Base-by-base conservation (phyloP, 2,329 filamentous ascomycete species). In the Gaeumannomyces sp. region DNA sequence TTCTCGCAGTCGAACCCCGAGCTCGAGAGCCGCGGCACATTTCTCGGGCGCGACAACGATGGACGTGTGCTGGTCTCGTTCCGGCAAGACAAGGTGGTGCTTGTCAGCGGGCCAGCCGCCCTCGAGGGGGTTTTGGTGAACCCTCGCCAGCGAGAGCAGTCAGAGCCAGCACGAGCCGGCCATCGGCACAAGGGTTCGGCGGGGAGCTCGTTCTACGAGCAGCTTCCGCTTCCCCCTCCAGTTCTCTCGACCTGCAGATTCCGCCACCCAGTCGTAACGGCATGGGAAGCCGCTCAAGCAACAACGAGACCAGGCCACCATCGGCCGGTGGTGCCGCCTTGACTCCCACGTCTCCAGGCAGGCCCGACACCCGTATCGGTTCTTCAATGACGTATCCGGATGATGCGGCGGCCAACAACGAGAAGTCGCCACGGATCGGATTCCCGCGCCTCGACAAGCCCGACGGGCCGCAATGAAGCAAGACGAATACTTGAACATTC, bases 51-150 rank as follows among this genome's bases (percentile, higher is more conserved):
- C 28, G 62, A 53, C 13, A 27, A 28, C 19, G 53, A 63, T 6
- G 62, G 62, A 22, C 62, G 50, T 16, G 62, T 63, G 19, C 53
- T 63, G 16, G 53, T 63, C 62, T 63, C 53, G n/a, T 63, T 63
- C 62, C 25, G 53, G 22, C 50, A 53, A 19, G 62, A 63, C 50
- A 63, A 63, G 29, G 62, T 63, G 19, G 27, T 38, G 16, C 31
- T 57, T 8, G 38, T 45, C 28, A 45, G 31, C 38, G 61, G 53
- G 61, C 61, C 56, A 16, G 56, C 56, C 56, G 56, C 27, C 11
- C 56, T 58, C n/a, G 56, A 58, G n/a, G 56, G 58, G 2, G 56
- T 58, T 27, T 11, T 58, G 56, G 56, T 58, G 56, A 45, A 19
- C 14, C 38, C 38, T 4, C 38, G 38, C 16, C n/a, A 58, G n/a